A percentile compares a stretch with the other conserved stretches of the same genome.
Conservation (phyloP, 208 protist genomes). For the Trypanosoma cruzi region DNA sequence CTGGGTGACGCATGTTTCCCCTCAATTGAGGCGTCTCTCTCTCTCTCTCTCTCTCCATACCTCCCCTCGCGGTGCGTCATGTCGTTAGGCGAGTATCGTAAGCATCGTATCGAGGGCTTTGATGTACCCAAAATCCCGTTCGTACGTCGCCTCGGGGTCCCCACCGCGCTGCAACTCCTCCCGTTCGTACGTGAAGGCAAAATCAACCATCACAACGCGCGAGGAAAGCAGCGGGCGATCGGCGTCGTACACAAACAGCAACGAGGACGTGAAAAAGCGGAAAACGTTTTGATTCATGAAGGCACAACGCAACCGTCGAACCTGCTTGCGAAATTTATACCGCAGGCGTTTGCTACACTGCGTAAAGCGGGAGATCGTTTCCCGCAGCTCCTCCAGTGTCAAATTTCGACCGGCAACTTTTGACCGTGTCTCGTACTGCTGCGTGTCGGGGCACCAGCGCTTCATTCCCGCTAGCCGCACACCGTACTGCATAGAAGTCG, state of each 20-base stretch:
- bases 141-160: slow-evolving; percentile 59
- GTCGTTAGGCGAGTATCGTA: slow-evolving; percentile 39
- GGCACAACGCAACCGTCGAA: slow-evolving; percentile 49
- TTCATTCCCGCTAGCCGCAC: slow-evolving; percentile 81
- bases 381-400: slow-evolving; percentile 49
- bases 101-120: slow-evolving; percentile 76
- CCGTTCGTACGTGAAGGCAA: slow-evolving; percentile 86
- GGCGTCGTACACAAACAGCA: slow-evolving; percentile 89
- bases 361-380: slow-evolving; percentile 51
- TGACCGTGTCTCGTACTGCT: slow-evolving; percentile 47
- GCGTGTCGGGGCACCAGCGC: slow-evolving; percentile 52
- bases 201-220: slow-evolving; percentile 89
- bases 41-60: background rate
- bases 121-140: slow-evolving; percentile 78
- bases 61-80: background rate
- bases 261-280: slow-evolving; percentile 87
- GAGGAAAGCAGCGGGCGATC: slow-evolving; percentile 55
- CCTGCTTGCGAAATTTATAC: slow-evolving; percentile 41
- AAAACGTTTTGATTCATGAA: slow-evolving; percentile 69
- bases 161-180: slow-evolving; percentile 57
- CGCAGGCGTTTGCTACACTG: slow-evolving; percentile 29
- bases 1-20: too few relatives aligned
- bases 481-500: slow-evolving; percentile 73
- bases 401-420: slow-evolving; percentile 67
- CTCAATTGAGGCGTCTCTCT: too few relatives aligned